phyloP scores from a whole-genome alignment of 1,139 yeast species.

The Pichia inconspicua region DNA sequence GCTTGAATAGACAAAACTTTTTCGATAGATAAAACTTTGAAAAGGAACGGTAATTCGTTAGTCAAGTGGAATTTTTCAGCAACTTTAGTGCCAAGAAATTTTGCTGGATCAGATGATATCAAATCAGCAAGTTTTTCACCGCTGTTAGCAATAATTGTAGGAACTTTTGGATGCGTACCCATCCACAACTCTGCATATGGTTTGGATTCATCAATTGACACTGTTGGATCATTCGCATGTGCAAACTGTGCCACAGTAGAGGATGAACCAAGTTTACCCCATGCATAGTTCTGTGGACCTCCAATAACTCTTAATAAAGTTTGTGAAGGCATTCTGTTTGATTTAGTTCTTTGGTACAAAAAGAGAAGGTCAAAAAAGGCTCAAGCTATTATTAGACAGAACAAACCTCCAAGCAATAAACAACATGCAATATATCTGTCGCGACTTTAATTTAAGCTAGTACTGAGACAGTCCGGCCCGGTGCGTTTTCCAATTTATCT shows the following conservation, averaged over 20 bases:
- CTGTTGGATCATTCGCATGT: conserved; percentile 53
- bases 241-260: conserved; percentile 91
- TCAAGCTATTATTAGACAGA: too few relatives aligned
- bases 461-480: too few relatives aligned
- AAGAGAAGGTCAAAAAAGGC: too few relatives aligned
- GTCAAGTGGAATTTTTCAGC: conserved; percentile 58
- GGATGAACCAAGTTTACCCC: conserved; percentile 80
- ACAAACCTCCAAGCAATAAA: too few relatives aligned
- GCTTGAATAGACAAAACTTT: conserved; percentile 95
- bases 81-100: conserved; percentile 49
- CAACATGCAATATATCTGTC: too few relatives aligned
- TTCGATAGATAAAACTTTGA: conserved; percentile 85
- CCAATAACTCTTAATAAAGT: conserved; percentile 24
- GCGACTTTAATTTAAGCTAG: too few relatives aligned
- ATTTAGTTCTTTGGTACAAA: neutral
- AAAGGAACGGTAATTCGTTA: conserved; percentile 79
- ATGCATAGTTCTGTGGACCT: conserved; percentile 43
- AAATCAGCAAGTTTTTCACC: conserved; percentile 53
- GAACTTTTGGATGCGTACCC: conserved; percentile 96
- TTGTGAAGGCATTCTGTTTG: neutral
- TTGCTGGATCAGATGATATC: conserved; percentile 51
- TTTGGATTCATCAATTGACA: conserved; percentile 55
- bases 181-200: conserved; percentile 96
- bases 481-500: too few relatives aligned
- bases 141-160: conserved; percentile 58